phyloP scores from a whole-genome alignment of 2,329 filamentous ascomycete species.

The Aspergillus sp. region DNA sequence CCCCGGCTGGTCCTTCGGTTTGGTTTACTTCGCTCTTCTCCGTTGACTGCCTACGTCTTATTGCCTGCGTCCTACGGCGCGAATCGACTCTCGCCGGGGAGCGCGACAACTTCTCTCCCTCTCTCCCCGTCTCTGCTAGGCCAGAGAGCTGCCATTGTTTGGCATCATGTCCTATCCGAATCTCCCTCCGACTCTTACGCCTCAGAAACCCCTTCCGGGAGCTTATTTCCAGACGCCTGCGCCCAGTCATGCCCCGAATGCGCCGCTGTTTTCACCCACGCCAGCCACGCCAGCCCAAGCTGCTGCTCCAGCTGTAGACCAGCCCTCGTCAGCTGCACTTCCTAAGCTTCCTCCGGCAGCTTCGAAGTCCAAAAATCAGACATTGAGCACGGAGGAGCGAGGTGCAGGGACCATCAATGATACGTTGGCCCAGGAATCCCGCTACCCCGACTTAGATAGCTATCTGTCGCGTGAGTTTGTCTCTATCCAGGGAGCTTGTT shows the following conservation, averaged over 20 bases:
- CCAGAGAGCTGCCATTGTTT: slow-evolving; percentile 5
- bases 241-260: slow-evolving; percentile 28
- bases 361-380: slow-evolving; percentile 40
- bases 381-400: slow-evolving; percentile 64
- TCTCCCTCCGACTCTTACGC: slow-evolving; percentile 28
- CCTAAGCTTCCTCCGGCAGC: slow-evolving; percentile 30
- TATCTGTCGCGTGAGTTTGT: slow-evolving; percentile 74
- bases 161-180: slow-evolving; percentile 35
- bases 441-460: slow-evolving; percentile 80
- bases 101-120: slow-evolving; percentile 10
- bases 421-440: slow-evolving; percentile 64
- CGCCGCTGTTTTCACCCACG: slow-evolving; percentile 25
- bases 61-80: slow-evolving; percentile 6
- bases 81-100: slow-evolving; percentile 15
- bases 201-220: slow-evolving; percentile 34
- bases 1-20: slow-evolving; percentile 2
- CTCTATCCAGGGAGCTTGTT: neutral
- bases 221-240: slow-evolving; percentile 36
- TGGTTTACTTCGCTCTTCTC: slow-evolving; percentile 1
- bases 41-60: slow-evolving; percentile 1
- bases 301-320: slow-evolving; percentile 16
- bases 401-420: slow-evolving; percentile 78
- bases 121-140: neutral
- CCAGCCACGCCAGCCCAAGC: slow-evolving; percentile 18
- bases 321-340: slow-evolving; percentile 24